Base-by-base conservation (phyloP, 2,329 filamentous ascomycete species). In the Calonectria henricotiae region DNA sequence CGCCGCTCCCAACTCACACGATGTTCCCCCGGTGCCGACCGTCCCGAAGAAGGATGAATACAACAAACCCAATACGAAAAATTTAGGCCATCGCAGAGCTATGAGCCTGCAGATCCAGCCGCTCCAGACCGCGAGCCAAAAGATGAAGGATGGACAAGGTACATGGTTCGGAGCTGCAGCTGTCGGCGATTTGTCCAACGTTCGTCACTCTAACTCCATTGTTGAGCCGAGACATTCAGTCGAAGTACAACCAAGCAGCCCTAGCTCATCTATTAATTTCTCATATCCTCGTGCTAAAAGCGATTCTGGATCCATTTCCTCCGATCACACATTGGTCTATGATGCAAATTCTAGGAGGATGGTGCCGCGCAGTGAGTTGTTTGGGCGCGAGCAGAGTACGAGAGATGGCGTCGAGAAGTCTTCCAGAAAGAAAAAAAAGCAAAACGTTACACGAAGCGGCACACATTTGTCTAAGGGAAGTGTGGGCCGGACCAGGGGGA, bases 1-100 rank as follows among this genome's bases (percentile, higher is more conserved):
- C 68, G 81, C 81, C 51, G 79, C 81, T 69, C 82, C 80, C 73
- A 80, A 79, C 47, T 75, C 80, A 23, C 80, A 83, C 61, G 84
- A 89, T 76, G 86, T 89, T 63, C 94, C 94, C 35, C 94, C 94
- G 1, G 91, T 98, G 2, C 95, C 95, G 41, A 86, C 88, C 4
- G 86, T 98, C 30, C 94, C 94, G 3, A 83, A 87, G 44, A 82
- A 87, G 65, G 77, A 80, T 47, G 74, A 75, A 17, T 66, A 70
- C 65, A 77, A 73, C 65, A 77, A 73, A 65, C 68, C 80, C 17
- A 74, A 77, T 13, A 65, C 74, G 67, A 73, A 71, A 71, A 74
- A 39, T 74, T 79, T 58, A 15, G 70, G 79, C 67, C 86, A 81
- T 72, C 73, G 84, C 64, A 84, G 84, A 70, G 74, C 83, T n/a